Percentiles rank a stretch among this genome's conserved stretches.
Conservation (phyloP, 1,284 basidiomycete genomes). For the Cystobasidium sp. region DNA sequence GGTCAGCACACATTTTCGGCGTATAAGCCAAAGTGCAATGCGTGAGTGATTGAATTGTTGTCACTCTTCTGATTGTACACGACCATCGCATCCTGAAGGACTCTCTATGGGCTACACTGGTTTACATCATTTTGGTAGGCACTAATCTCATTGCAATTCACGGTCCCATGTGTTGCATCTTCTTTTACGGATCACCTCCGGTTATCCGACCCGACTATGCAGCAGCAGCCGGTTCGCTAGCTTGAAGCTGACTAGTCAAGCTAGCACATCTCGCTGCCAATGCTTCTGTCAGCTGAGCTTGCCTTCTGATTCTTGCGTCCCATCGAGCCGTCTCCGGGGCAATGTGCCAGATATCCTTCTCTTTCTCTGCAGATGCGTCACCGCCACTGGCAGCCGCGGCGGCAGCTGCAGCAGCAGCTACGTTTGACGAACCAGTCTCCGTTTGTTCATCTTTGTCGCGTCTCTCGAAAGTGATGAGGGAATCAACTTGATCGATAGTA, state of each 20-base stretch:
- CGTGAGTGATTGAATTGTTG: too few species aligned
- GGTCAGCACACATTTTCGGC: too few species aligned
- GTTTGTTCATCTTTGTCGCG: slow-evolving; percentile 37
- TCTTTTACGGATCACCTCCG: background rate
- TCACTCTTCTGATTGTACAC: too few species aligned
- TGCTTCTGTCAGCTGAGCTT: slow-evolving; percentile 37
- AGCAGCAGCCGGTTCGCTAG: background rate
- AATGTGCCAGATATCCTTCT: slow-evolving; percentile 30
- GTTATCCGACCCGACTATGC: background rate
- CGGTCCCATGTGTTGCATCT: background rate
- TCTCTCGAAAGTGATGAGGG: slow-evolving; percentile 50
- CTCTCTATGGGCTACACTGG: slow-evolving; percentile 10
- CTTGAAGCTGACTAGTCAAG: background rate
- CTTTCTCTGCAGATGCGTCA: slow-evolving; percentile 20
- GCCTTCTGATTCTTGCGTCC: slow-evolving; percentile 34
- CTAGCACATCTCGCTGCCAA: slow-evolving; percentile 28
- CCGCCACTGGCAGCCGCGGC: slow-evolving; percentile 20
- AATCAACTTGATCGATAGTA: slow-evolving; percentile 52
- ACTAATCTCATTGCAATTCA: too few species aligned
- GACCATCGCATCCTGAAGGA: background rate
- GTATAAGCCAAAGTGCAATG: too few species aligned
- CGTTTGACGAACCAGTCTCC: slow-evolving; percentile 34
- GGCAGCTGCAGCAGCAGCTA: slow-evolving; percentile 38
- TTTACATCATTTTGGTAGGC: background rate
- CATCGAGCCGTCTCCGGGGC: slow-evolving; percentile 41